Percentiles rank a stretch among this genome's conserved stretches.
These are phyloP conservation scores for Nicotiana attenuata DNA, from an alignment of 257 asterid species.

Conservation along the genomic window DNA sequence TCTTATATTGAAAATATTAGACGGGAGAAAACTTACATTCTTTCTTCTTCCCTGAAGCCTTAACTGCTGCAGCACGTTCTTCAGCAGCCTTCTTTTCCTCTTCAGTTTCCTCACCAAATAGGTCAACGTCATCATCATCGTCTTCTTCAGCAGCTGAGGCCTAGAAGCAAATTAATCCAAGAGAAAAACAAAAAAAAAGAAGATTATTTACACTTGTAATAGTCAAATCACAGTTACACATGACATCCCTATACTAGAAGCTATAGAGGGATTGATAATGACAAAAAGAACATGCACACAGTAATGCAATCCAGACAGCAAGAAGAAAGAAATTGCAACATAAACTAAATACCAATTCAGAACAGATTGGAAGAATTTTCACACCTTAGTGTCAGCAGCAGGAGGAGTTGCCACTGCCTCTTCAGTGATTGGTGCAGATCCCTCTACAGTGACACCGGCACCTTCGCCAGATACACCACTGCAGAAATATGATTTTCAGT, in stretches of 20 bases:
- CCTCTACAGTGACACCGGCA: slow-evolving; percentile 49
- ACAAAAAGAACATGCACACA: neutral
- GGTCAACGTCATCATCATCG: slow-evolving; percentile 77
- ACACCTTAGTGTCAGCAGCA: slow-evolving; percentile 46
- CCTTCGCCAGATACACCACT: slow-evolving; percentile 81
- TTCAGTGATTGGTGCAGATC: slow-evolving; percentile 38
- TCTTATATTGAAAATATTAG: too few species aligned
- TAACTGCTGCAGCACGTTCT: slow-evolving; percentile 79
- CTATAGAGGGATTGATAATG: neutral
- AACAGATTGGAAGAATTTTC: neutral
- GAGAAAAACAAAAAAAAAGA: neutral
- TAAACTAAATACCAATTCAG: neutral
- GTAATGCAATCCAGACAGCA: neutral
- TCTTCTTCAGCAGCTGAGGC: slow-evolving; percentile 72
- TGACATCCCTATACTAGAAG: neutral
- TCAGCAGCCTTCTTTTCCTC: slow-evolving; percentile 95
- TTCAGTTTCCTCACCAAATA: slow-evolving; percentile 95
- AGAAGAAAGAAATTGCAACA: neutral
- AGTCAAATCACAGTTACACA: neutral
- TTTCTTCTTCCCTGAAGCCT: slow-evolving; percentile 87
- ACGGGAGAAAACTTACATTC: slow-evolving; percentile 44
- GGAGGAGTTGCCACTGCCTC: slow-evolving; percentile 56
- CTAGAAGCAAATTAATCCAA: slow-evolving; percentile 17
- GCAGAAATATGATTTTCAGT: neutral
- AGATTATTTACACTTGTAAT: neutral